phyloP scores from a whole-genome alignment of 371 early-diverging fungal species.

The Mucor piriformis region DNA sequence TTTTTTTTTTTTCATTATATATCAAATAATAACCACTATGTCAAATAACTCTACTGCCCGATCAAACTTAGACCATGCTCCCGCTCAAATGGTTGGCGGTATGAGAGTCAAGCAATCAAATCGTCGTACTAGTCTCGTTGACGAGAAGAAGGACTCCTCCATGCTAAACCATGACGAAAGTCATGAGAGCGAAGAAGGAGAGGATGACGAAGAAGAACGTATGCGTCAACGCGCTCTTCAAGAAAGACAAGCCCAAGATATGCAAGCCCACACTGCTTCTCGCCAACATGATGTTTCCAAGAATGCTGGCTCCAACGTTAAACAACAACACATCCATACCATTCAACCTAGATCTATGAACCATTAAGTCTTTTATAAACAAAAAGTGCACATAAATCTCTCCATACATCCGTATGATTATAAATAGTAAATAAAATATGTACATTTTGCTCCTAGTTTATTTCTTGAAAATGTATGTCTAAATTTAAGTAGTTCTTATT shows the following conservation, averaged over 20 bases:
- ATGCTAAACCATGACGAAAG: background rate
- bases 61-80: constrained; percentile 6
- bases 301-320: constrained; percentile 26
- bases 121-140: constrained; percentile 19
- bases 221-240: constrained; percentile 20
- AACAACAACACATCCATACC: constrained; percentile 10
- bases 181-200: constrained; percentile 6
- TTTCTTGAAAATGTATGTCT: too few relatives aligned
- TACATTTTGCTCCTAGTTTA: too few relatives aligned
- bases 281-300: constrained; percentile 12
- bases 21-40: constrained; percentile 6
- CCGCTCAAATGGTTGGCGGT: constrained; percentile 28
- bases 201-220: constrained; percentile 21
- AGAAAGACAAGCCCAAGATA: constrained; percentile 28
- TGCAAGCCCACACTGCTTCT: constrained; percentile 22
- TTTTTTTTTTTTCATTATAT: constrained; percentile 8
- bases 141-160: constrained; percentile 1
- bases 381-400: background rate
- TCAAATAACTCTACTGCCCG: background rate
- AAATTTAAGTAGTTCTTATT: too few relatives aligned
- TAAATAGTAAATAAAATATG: constrained; percentile 11
- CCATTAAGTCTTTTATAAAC: constrained; percentile 19
- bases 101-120: constrained; percentile 28
- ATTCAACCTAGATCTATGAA: constrained; percentile 33
- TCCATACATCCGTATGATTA: background rate